Evolutionary conservation across 1,284 basidiomycete genomes (phyloP).

Genomic region (Cryptococcus sp.): DNA sequence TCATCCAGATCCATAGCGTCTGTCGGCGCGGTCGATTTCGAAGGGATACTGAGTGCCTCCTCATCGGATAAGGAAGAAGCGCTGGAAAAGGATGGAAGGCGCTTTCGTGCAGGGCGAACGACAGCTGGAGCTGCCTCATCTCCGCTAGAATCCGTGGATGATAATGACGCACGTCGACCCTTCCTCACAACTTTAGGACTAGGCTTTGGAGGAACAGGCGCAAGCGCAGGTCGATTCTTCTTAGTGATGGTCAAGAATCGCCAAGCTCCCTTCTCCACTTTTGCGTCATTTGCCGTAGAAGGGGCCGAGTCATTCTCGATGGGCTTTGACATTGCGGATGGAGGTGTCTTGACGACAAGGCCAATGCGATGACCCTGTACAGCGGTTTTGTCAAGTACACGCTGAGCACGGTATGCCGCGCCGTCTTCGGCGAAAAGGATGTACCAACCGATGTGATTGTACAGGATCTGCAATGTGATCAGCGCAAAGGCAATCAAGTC

Average conservation of each 20-base stretch:
- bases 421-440: slow-evolving; percentile 42
- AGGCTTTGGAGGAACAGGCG: slow-evolving; percentile 3
- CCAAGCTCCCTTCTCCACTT: slow-evolving; percentile 30
- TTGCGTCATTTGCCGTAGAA: slow-evolving; percentile 6
- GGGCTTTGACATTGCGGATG: slow-evolving; percentile 4
- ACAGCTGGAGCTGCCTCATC: slow-evolving; percentile 10
- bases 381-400: slow-evolving; percentile 39
- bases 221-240: slow-evolving; percentile 28
- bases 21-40: background rate
- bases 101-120: slow-evolving; percentile 2
- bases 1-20: slow-evolving; percentile 13
- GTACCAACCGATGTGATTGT: slow-evolving; percentile 45
- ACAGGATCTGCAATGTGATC: slow-evolving; percentile 27
- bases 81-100: slow-evolving; percentile 14
- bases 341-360: slow-evolving; percentile 30
- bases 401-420: slow-evolving; percentile 32
- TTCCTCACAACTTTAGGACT: slow-evolving; percentile 15
- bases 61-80: slow-evolving; percentile 15
- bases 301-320: slow-evolving; percentile 9
- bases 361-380: slow-evolving; percentile 36
- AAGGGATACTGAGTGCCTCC: background rate
- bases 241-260: slow-evolving; percentile 43
- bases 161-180: slow-evolving; percentile 15
- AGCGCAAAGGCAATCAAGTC: background rate
- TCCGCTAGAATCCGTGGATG: slow-evolving; percentile 27